Conservation (phyloP, 257 asterid species). For the Thymus mandschuricus region DNA sequence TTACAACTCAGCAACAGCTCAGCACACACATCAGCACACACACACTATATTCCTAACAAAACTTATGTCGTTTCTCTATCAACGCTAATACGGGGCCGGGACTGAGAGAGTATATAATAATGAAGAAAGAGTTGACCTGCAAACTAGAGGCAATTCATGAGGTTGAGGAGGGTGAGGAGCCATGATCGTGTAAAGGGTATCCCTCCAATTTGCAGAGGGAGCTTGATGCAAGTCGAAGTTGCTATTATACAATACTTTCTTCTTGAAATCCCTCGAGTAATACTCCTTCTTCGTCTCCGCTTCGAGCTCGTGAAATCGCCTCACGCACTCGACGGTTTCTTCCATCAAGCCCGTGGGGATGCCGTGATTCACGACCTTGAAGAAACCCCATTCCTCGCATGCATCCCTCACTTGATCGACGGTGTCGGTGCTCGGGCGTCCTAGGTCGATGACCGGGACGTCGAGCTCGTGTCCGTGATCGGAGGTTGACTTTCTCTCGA, state of each 20-base stretch:
- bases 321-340: constrained; percentile 29
- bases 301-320: constrained; percentile 39
- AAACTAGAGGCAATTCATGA: constrained; percentile 37
- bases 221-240: constrained; percentile 39
- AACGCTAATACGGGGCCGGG: no score
- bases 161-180: constrained; percentile 39
- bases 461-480: neutral
- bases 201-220: constrained; percentile 46
- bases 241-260: constrained; percentile 31
- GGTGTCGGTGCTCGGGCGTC: neutral
- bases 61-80: no score
- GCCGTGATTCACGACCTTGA: constrained; percentile 31
- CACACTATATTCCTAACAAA: no score
- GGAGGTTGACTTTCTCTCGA: neutral
- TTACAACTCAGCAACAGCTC: no score
- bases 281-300: constrained; percentile 37
- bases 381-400: constrained; percentile 30
- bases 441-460: constrained; percentile 30
- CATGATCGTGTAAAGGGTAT: constrained; percentile 30
- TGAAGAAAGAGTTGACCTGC: no score
- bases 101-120: no score
- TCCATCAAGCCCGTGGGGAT: constrained; percentile 24
- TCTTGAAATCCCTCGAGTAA: constrained; percentile 36
- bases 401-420: constrained; percentile 24
- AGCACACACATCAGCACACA: no score